Evolutionary conservation across 257 asterid genomes (phyloP).

Genomic region (Lavandula angustifolia): DNA sequence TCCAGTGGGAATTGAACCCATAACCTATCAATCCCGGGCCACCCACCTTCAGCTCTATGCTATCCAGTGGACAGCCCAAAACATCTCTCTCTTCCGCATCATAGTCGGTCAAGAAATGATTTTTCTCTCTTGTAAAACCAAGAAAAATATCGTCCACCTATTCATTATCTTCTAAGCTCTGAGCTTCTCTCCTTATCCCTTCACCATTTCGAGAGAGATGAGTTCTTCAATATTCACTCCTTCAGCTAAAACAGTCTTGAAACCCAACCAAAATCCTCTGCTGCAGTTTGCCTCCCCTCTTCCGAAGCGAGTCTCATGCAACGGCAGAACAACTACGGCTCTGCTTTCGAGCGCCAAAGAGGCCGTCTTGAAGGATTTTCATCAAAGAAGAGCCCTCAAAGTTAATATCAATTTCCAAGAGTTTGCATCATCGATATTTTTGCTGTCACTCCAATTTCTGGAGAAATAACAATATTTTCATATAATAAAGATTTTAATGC

Average conservation of each 20-base stretch:
- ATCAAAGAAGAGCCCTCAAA: slow-evolving; percentile 76
- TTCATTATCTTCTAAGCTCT: background rate
- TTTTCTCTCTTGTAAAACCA: background rate
- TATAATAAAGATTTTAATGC: slow-evolving; percentile 13
- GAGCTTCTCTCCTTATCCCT: slow-evolving; percentile 38
- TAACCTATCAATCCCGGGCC: too few relatives aligned
- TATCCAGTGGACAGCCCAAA: too few relatives aligned
- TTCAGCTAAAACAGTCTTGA: slow-evolving; percentile 35
- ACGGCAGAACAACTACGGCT: slow-evolving; percentile 51
- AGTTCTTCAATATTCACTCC: slow-evolving; percentile 58
- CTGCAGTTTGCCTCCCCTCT: slow-evolving; percentile 36
- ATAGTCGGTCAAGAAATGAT: background rate
- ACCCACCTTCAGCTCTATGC: too few relatives aligned
- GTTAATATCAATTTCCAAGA: slow-evolving; percentile 30
- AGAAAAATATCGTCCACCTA: too few relatives aligned
- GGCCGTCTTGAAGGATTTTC: slow-evolving; percentile 63
- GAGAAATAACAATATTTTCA: background rate
- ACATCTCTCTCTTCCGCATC: too few relatives aligned
- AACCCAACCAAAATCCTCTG: slow-evolving; percentile 49
- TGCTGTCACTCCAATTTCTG: background rate
- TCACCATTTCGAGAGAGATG: slow-evolving; percentile 38
- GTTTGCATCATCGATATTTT: too few relatives aligned
- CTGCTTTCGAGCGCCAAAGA: slow-evolving; percentile 62
- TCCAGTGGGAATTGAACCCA: too few relatives aligned
- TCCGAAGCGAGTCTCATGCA: slow-evolving; percentile 39